Conservation (phyloP, 139 green algal genomes). For the Yamagishiella unicocca region DNA sequence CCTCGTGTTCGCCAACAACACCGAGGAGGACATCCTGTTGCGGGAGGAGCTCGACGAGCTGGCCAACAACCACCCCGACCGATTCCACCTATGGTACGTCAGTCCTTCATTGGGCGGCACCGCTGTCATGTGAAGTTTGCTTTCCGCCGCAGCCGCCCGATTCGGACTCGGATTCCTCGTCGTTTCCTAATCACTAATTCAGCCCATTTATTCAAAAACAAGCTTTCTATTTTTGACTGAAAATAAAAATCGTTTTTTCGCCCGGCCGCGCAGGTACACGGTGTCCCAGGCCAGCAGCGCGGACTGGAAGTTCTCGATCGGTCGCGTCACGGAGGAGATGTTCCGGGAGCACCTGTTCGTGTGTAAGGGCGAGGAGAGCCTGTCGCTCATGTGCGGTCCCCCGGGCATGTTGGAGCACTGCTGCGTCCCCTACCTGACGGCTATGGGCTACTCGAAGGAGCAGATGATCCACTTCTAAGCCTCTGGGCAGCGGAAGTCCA, state of each 20-base stretch:
- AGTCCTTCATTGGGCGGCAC: too few relatives aligned
- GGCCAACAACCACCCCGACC: constrained; percentile 67
- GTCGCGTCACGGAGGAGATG: constrained; percentile 89
- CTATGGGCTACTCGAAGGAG: constrained; percentile 65
- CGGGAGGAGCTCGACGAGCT: constrained; percentile 90
- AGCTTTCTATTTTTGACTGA: too few relatives aligned
- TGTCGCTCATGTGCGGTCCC: constrained; percentile 92
- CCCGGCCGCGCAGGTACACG: too few relatives aligned
- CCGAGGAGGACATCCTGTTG: constrained; percentile 95
- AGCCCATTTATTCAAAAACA: too few relatives aligned
- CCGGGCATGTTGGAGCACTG: constrained; percentile 59
- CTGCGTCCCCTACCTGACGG: constrained; percentile 47
- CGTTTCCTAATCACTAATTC: too few relatives aligned
- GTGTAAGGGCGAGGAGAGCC: constrained; percentile 47
- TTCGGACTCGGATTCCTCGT: too few relatives aligned
- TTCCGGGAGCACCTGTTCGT: constrained; percentile 80
- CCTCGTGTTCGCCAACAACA: constrained; percentile 97
- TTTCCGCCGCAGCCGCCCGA: too few relatives aligned
- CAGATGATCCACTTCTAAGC: constrained; percentile 45
- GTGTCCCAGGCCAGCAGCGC: constrained; percentile 39
- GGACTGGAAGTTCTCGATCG: constrained; percentile 80
- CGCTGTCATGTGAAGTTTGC: too few relatives aligned
- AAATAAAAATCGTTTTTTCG: too few relatives aligned
- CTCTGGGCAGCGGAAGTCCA: background rate
- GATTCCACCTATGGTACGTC: constrained; percentile 67